phyloP scores from a whole-genome alignment of 768 basidiomycete genomes.

The Naganishia onofrii region DNA sequence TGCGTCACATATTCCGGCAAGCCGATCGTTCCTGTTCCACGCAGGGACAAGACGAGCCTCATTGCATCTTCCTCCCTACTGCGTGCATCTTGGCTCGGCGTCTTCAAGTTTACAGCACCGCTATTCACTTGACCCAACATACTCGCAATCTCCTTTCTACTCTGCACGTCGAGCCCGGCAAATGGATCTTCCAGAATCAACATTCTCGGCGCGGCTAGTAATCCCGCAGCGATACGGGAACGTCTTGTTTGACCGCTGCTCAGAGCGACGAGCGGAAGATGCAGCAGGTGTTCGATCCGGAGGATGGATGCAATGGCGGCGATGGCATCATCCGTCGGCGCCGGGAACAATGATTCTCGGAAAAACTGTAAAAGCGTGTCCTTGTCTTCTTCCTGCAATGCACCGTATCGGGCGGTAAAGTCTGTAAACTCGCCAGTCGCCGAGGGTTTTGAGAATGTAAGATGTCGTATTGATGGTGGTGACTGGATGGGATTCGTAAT shows the following conservation, averaged over 20 bases:
- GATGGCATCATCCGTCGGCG: conserved; percentile 26
- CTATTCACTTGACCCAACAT: conserved; percentile 45
- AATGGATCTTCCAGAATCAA: conserved; percentile 85
- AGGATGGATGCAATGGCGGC: conserved; percentile 52
- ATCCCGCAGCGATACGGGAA: conserved; percentile 74
- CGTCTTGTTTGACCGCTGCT: conserved; percentile 89
- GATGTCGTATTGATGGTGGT: conserved; percentile 61
- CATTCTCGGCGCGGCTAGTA: conserved; percentile 68
- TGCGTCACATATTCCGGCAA: conserved; percentile 49
- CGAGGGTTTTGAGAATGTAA: conserved; percentile 51
- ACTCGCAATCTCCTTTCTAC: conserved; percentile 41
- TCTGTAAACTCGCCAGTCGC: conserved; percentile 74
- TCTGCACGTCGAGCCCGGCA: conserved; percentile 49
- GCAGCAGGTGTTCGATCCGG: conserved; percentile 64
- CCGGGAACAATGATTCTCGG: conserved; percentile 31
- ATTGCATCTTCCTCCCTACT: conserved; percentile 36
- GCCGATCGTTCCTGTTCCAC: conserved; percentile 41
- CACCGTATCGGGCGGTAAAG: conserved; percentile 87
- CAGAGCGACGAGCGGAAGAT: conserved; percentile 76
- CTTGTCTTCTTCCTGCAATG: conserved; percentile 77
- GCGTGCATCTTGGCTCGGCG: background rate
- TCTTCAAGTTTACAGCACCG: background rate
- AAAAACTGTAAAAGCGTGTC: conserved; percentile 72
- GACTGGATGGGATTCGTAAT: conserved; percentile 54
- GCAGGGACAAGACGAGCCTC: conserved; percentile 41